Evolutionary conservation across 257 asterid genomes (phyloP).

Genomic region (Fraxinus americana): DNA sequence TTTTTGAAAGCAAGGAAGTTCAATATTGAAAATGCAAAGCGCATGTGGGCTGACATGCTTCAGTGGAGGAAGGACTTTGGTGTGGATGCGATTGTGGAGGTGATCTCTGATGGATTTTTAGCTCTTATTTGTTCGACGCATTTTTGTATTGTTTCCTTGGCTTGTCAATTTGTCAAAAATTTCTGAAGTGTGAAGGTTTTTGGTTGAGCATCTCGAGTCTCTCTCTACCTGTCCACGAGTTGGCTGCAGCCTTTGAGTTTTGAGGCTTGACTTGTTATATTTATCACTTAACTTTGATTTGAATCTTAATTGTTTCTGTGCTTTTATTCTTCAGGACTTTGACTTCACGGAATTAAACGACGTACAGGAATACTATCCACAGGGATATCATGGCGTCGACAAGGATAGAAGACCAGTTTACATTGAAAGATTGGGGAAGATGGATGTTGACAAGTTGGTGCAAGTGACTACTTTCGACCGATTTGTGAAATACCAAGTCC

Average conservation of each 20-base stretch:
- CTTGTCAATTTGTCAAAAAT: not conserved
- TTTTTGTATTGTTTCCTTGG: not conserved
- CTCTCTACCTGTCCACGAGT: not conserved
- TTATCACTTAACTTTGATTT: too few species aligned
- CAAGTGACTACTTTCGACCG: slow-evolving; percentile 53
- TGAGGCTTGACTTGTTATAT: not conserved
- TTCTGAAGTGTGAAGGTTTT: not conserved
- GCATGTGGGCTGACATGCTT: slow-evolving; percentile 84
- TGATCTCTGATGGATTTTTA: slow-evolving; percentile 22
- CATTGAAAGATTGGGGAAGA: slow-evolving; percentile 51
- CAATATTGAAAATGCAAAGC: slow-evolving; percentile 54
- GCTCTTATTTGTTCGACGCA: not conserved
- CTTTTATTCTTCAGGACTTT: slow-evolving; percentile 40
- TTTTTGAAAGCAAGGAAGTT: slow-evolving; percentile 79
- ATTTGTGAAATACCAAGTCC: slow-evolving; percentile 52
- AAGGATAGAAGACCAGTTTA: slow-evolving; percentile 55
- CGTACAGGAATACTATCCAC: slow-evolving; percentile 50
- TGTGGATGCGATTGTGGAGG: slow-evolving; percentile 69
- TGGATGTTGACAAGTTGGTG: slow-evolving; percentile 44
- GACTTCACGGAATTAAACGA: slow-evolving; percentile 48
- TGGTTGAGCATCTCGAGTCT: not conserved
- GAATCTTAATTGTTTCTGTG: not conserved
- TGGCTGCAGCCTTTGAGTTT: not conserved
- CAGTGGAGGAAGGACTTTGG: slow-evolving; percentile 73
- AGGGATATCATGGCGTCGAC: slow-evolving; percentile 59